Percentiles rank a stretch among this genome's conserved stretches.
These are phyloP conservation scores for Kuraishia piskuri DNA, from an alignment of 805 yeast species.

Conservation along the genomic window DNA sequence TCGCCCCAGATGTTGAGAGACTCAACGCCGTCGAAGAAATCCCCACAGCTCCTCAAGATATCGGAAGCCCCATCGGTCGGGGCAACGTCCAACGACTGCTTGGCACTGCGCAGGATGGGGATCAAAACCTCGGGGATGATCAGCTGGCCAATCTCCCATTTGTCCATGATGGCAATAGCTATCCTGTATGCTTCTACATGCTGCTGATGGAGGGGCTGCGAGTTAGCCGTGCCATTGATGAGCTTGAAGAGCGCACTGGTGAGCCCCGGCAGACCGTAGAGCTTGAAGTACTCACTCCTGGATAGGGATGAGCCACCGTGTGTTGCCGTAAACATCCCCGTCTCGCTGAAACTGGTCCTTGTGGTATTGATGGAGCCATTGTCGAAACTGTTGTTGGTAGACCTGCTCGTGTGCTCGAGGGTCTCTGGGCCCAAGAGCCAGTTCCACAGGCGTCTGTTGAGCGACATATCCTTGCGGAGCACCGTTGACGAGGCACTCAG, in stretches of 20 bases:
- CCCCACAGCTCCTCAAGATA: conserved; percentile 47
- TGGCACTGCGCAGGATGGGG: conserved; percentile 51
- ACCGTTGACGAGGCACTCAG: conserved; percentile 62
- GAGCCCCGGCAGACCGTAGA: conserved; percentile 43
- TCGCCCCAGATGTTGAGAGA: conserved; percentile 71
- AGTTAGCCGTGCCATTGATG: conserved; percentile 24
- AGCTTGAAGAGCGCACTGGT: conserved; percentile 43
- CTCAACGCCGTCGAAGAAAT: conserved; percentile 83
- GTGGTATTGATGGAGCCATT: not conserved
- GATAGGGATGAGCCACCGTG: conserved; percentile 10
- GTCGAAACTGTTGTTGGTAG: not conserved
- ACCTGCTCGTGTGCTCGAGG: not conserved
- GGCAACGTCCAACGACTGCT: conserved; percentile 15
- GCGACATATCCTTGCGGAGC: conserved; percentile 82
- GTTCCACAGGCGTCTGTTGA: conserved; percentile 87
- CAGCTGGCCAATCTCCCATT: conserved; percentile 86
- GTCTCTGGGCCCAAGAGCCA: conserved; percentile 83
- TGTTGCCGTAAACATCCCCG: not conserved
- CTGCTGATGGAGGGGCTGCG: conserved; percentile 18
- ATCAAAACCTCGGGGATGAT: conserved; percentile 63
- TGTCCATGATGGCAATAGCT: conserved; percentile 70
- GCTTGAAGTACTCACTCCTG: conserved; percentile 50
- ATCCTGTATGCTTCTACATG: conserved; percentile 51
- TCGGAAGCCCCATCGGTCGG: conserved; percentile 27
- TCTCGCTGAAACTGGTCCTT: not conserved